Evolutionary conservation across 768 basidiomycete genomes (phyloP), one percentile per base, ranked within the genome.

Genomic region (Suillus cothurnatus): DNA sequence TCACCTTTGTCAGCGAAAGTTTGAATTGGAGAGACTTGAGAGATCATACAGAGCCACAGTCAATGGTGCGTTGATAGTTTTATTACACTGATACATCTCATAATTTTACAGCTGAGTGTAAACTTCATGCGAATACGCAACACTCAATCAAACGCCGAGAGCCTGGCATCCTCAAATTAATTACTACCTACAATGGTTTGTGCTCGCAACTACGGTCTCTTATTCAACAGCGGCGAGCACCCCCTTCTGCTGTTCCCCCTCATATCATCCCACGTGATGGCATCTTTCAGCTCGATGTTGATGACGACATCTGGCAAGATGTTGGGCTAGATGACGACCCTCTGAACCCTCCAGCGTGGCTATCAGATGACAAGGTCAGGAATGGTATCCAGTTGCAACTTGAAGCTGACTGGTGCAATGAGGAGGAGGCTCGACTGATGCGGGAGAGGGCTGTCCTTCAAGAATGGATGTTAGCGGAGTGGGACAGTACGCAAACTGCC

Each of bases 41-140:
- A 49, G 71, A 60, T 39, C 19, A 52, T 55, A 32, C 53, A 32
- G 64, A 26, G 28, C 36, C 45, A 64, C 59, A 32, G 41, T 59
- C 23, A 61, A 52, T 55, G 58, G 58, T 64, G 49, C 5, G 5
- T 61, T 34, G n/a, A 59, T 21, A 14, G 32, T 55, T 55, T 34
- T 2, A 34, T 6, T n/a, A 21, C 38, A 41, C 31, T 41, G 41
- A 17, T 36, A 36, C 53, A 28, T 63, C 38, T 67, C 28, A 61
- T 49, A 45, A 9, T 52, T 66, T 14, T 56, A 23, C 39, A 63
- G 19, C 52, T 73, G 73, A 76, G 19, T 23, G 66, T 9, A 76
- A 76, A 34, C 62, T 79, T 28, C 64, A 70, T 21, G 62, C 60
- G 1, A 77, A 79, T 64, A 73, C 71, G 6, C 62, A 76, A 32